Evolutionary conservation across 2,329 filamentous ascomycete species (phyloP).

Genomic region (Hypoxylon rubiginosum): DNA sequence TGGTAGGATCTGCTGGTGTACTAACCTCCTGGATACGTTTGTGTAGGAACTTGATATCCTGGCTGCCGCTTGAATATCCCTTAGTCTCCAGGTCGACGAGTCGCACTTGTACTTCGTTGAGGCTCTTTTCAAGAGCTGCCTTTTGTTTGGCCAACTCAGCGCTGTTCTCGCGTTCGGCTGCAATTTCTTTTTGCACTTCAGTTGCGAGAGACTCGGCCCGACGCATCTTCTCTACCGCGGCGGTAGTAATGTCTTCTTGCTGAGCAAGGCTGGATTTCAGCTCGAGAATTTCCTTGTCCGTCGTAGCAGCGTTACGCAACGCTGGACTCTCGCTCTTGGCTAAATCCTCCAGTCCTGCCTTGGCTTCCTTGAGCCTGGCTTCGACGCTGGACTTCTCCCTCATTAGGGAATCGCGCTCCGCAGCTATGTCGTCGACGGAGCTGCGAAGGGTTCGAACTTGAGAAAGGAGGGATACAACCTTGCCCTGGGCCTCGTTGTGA

Average conservation of each 20-base stretch:
- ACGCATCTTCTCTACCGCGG: constrained; percentile 97
- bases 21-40: constrained; percentile 94
- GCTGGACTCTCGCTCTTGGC: constrained; percentile 87
- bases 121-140: constrained; percentile 85
- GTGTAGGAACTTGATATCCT: constrained; percentile 95
- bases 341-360: constrained; percentile 88
- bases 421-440: constrained; percentile 85
- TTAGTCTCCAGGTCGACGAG: constrained; percentile 97
- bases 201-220: constrained; percentile 87
- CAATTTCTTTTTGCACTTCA: constrained; percentile 94
- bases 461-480: constrained; percentile 89
- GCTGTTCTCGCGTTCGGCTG: constrained; percentile 84
- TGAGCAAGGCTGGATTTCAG: constrained; percentile 90
- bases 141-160: constrained; percentile 90
- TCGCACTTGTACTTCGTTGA: constrained; percentile 90
- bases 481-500: constrained; percentile 94
- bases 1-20: constrained; percentile 36
- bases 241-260: constrained; percentile 91
- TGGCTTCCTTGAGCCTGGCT: constrained; percentile 86
- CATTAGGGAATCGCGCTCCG: constrained; percentile 85
- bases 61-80: constrained; percentile 92
- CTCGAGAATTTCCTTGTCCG: constrained; percentile 90
- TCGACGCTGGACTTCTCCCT: constrained; percentile 94
- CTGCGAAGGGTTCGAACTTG: constrained; percentile 89
- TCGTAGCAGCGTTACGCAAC: constrained; percentile 87